Evolutionary conservation across 257 asterid species (phyloP).

Genomic region (Nicotiana otophora): DNA sequence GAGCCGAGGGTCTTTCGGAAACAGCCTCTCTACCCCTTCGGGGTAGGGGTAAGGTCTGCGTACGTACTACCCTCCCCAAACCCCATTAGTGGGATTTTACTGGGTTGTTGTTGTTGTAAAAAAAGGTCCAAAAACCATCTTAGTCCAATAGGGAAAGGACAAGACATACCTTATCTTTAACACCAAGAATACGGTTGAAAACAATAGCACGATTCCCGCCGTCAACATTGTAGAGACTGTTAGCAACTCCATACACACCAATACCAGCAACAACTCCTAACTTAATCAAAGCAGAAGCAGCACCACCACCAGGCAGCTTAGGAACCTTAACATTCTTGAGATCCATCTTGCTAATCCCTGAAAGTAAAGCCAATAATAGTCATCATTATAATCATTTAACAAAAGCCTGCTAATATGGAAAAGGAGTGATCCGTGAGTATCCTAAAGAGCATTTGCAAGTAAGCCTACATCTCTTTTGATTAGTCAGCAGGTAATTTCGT

Average conservation of each 20-base stretch:
- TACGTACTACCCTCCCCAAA: no score
- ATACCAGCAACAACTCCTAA: conserved; percentile 61
- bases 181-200: conserved; percentile 67
- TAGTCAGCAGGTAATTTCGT: neutral
- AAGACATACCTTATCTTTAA: conserved; percentile 64
- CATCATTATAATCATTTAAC: neutral
- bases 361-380: conserved; percentile 8
- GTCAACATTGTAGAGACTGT: conserved; percentile 88
- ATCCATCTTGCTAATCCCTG: conserved; percentile 51
- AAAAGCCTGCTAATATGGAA: neutral
- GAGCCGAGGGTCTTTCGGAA: no score
- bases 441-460: neutral
- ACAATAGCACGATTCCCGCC: conserved; percentile 93
- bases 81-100: no score
- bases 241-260: conserved; percentile 57
- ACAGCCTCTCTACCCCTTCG: no score
- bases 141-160: neutral
- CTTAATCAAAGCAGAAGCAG: conserved; percentile 51
- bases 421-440: neutral
- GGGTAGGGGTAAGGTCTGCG: no score
- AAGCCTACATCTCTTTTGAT: neutral
- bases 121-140: neutral
- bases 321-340: conserved; percentile 69
- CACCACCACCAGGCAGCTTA: conserved; percentile 70
- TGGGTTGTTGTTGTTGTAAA: no score